Conservation (phyloP, 306 rosid species). For the Ceratonia siliqua region DNA sequence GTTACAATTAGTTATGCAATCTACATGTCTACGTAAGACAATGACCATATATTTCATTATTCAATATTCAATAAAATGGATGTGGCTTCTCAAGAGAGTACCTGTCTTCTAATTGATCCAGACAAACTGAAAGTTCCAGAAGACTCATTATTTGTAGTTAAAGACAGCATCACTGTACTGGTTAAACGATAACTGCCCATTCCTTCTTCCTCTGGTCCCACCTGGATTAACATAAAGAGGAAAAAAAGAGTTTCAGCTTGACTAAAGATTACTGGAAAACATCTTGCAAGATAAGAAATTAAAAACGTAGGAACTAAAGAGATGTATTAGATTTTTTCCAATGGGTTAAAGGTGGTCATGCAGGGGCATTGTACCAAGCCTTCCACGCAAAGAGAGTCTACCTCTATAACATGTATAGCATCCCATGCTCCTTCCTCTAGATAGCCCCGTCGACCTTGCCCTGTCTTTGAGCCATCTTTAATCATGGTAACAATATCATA, state of each 20-base stretch:
- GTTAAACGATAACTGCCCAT: slow-evolving; percentile 75
- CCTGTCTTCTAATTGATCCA: slow-evolving; percentile 95
- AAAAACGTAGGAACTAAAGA: background rate
- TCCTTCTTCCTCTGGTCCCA: slow-evolving; percentile 90
- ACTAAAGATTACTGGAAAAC: background rate
- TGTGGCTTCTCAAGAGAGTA: slow-evolving; percentile 37
- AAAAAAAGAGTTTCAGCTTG: slow-evolving; percentile 11
- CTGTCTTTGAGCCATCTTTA: slow-evolving; percentile 95
- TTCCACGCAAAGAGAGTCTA: slow-evolving; percentile 33
- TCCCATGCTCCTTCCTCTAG: slow-evolving; percentile 99
- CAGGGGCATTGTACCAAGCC: slow-evolving; percentile 2
- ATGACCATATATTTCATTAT: background rate
- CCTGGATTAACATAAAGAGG: slow-evolving; percentile 43
- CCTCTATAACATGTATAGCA: slow-evolving; percentile 99
- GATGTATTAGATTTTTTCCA: slow-evolving; percentile 13
- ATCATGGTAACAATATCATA: slow-evolving; percentile 38
- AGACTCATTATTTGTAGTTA: slow-evolving; percentile 79
- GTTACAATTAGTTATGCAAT: background rate
- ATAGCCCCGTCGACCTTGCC: slow-evolving; percentile 91
- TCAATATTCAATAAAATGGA: slow-evolving; percentile 10
- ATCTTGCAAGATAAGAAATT: background rate
- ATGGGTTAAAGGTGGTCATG: slow-evolving; percentile 8
- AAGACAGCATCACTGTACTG: slow-evolving; percentile 90
- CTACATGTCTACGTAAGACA: background rate
- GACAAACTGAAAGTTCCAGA: slow-evolving; percentile 91